A percentile compares a stretch with the other conserved stretches of the same genome.
phyloP scores from a whole-genome alignment of 306 rosid species.

The Carpinus fangiana region DNA sequence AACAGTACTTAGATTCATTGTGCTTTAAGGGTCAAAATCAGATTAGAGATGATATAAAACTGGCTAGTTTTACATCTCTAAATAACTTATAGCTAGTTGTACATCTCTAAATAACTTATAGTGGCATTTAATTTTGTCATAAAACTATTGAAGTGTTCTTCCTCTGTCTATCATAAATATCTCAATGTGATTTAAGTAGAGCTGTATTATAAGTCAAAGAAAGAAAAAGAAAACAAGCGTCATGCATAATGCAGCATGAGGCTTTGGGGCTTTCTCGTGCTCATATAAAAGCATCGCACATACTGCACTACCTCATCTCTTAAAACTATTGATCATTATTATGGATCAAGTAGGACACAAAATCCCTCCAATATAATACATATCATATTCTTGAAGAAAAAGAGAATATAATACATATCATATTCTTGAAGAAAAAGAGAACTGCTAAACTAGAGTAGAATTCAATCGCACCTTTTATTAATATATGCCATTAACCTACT shows the following conservation, averaged over 20 bases:
- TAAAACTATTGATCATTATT: neutral
- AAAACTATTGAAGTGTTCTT: neutral
- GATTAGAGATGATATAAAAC: neutral
- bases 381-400: neutral
- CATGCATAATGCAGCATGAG: neutral
- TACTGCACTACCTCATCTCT: neutral
- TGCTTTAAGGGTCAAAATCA: neutral
- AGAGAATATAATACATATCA: conserved; percentile 1
- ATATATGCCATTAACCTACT: conserved; percentile 74
- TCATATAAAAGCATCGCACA: neutral
- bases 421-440: neutral
- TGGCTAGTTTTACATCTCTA: neutral
- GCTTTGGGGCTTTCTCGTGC: neutral
- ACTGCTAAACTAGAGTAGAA: conserved; percentile 4
- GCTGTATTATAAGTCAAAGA: neutral
- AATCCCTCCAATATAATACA: neutral
- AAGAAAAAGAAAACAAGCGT: neutral
- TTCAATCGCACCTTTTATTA: conserved; percentile 68
- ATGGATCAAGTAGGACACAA: neutral
- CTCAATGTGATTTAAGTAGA: neutral
- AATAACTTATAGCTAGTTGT: neutral
- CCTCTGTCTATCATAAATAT: neutral
- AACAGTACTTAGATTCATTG: neutral
- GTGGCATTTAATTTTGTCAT: neutral
- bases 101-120: neutral